Evolutionary conservation across 2,329 filamentous ascomycete species (phyloP).

Genomic region (Clarireedia monteithiana): DNA sequence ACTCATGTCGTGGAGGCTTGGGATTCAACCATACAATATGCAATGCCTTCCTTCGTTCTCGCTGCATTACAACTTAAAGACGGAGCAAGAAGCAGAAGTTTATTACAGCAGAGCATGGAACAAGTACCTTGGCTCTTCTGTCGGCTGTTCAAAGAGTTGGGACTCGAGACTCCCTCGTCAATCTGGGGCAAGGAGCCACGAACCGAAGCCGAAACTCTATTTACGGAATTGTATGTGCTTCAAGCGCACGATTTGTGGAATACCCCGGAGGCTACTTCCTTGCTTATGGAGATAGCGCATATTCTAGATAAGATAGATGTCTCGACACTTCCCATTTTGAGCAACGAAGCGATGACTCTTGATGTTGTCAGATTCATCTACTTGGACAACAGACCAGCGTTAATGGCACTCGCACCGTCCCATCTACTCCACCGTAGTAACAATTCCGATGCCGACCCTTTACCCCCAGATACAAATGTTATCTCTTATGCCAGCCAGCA

Average conservation of each 20-base stretch:
- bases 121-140: slow-evolving; percentile 79
- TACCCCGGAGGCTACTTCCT: slow-evolving; percentile 53
- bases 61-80: slow-evolving; percentile 68
- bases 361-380: slow-evolving; percentile 28
- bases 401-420: slow-evolving; percentile 27
- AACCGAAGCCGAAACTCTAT: slow-evolving; percentile 40
- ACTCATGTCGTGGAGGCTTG: slow-evolving; percentile 37
- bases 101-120: slow-evolving; percentile 61
- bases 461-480: slow-evolving; percentile 28
- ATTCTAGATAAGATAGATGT: slow-evolving; percentile 22
- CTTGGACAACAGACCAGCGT: slow-evolving; percentile 26
- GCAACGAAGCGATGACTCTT: slow-evolving; percentile 23
- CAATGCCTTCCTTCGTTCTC: slow-evolving; percentile 68
- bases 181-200: slow-evolving; percentile 75
- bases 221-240: slow-evolving; percentile 56
- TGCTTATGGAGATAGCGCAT: slow-evolving; percentile 58
- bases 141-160: slow-evolving; percentile 70
- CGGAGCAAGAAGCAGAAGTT: slow-evolving; percentile 52
- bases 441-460: slow-evolving; percentile 29
- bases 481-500: slow-evolving; percentile 24
- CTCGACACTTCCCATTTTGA: slow-evolving; percentile 11
- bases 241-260: slow-evolving; percentile 67
- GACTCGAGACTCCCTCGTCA: slow-evolving; percentile 67
- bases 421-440: slow-evolving; percentile 24
- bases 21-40: slow-evolving; percentile 50